phyloP scores from a whole-genome alignment of 495 filamentous ascomycete species.

The Penicillium chermesinum region DNA sequence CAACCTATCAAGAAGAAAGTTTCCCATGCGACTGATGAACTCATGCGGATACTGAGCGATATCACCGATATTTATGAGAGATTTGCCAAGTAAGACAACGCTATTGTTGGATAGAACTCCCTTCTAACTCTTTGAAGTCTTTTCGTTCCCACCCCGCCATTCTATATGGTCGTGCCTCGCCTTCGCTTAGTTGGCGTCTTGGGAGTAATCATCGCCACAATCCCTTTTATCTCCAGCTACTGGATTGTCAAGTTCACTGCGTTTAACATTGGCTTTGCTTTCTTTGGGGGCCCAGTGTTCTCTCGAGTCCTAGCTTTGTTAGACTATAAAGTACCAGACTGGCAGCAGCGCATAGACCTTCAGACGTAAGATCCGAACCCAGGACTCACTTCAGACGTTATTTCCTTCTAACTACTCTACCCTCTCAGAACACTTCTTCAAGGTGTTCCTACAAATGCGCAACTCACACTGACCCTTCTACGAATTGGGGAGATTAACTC shows the following conservation, averaged over 20 bases:
- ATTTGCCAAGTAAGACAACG: slow-evolving; percentile 61
- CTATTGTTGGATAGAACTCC: not conserved
- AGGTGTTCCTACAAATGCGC: slow-evolving; percentile 84
- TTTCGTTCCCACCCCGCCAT: slow-evolving; percentile 72
- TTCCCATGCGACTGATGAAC: slow-evolving; percentile 66
- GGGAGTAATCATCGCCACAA: slow-evolving; percentile 49
- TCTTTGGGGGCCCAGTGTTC: slow-evolving; percentile 79
- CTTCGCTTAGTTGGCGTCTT: slow-evolving; percentile 60
- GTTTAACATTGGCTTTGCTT: slow-evolving; percentile 63
- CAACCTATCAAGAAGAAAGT: slow-evolving; percentile 75
- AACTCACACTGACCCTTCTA: slow-evolving; percentile 78
- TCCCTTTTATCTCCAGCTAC: slow-evolving; percentile 63
- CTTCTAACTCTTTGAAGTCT: slow-evolving; percentile 43
- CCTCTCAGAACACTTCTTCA: slow-evolving; percentile 69
- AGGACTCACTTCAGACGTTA: no score
- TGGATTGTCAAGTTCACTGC: slow-evolving; percentile 65
- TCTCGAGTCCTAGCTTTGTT: slow-evolving; percentile 52
- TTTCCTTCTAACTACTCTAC: no score
- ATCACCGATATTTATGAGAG: slow-evolving; percentile 75
- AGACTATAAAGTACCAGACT: slow-evolving; percentile 64
- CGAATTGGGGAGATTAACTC: slow-evolving; percentile 81
- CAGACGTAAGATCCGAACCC: slow-evolving; percentile 58
- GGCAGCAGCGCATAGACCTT: slow-evolving; percentile 68
- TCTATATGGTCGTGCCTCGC: slow-evolving; percentile 57
- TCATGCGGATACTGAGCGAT: slow-evolving; percentile 72